Evolutionary conservation across 306 rosid genomes (phyloP).

Genomic region (Lathyrus oleraceus): DNA sequence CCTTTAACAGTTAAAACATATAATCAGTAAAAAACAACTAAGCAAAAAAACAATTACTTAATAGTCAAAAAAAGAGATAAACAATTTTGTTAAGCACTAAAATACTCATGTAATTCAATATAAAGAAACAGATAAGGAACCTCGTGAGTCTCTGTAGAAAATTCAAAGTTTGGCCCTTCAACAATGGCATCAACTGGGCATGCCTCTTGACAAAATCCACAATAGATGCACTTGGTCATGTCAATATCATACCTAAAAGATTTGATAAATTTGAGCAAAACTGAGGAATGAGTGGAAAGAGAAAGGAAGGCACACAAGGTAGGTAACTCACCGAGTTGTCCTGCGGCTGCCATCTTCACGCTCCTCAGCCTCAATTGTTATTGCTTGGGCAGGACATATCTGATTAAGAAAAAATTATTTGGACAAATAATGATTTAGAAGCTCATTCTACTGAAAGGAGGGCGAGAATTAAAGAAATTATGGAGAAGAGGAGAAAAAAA

Average conservation of each 20-base stretch:
- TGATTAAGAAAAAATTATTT: slow-evolving; percentile 31
- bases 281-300: neutral
- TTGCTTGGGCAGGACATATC: slow-evolving; percentile 99
- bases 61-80: neutral
- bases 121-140: slow-evolving; percentile 41
- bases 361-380: slow-evolving; percentile 98
- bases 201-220: slow-evolving; percentile 99
- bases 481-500: neutral
- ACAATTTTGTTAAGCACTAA: neutral
- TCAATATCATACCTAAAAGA: slow-evolving; percentile 93
- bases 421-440: slow-evolving; percentile 20
- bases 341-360: slow-evolving; percentile 99
- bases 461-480: neutral
- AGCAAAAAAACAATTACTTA: neutral
- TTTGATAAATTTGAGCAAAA: slow-evolving; percentile 26
- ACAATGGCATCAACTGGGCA: slow-evolving; percentile 99
- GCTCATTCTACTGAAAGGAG: slow-evolving; percentile 18
- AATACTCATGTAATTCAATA: slow-evolving; percentile 1
- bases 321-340: slow-evolving; percentile 77
- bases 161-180: slow-evolving; percentile 98
- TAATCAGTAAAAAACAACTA: neutral
- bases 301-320: neutral
- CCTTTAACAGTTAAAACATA: slow-evolving; percentile 50
- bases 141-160: slow-evolving; percentile 97
- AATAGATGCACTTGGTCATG: slow-evolving; percentile 99